These are phyloP conservation scores for Aspergillus sp. DNA, from an alignment of 2,329 filamentous ascomycete genomes.

Conservation along the genomic window DNA sequence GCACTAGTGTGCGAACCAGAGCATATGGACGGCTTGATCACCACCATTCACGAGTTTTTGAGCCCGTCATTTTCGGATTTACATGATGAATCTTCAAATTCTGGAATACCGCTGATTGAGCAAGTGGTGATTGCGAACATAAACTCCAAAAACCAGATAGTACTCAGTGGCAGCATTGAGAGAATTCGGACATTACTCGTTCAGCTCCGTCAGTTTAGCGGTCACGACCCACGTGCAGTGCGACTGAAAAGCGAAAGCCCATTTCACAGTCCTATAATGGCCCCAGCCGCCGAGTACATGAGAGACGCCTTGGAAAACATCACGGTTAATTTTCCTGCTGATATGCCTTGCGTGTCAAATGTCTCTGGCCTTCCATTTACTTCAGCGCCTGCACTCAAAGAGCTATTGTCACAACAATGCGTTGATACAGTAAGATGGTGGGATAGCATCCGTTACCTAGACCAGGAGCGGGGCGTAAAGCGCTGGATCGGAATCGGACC, in stretches of 20 bases:
- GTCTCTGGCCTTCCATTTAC: conserved; percentile 77
- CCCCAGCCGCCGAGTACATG: conserved; percentile 76
- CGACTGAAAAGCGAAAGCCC: conserved; percentile 82
- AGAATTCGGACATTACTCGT: conserved; percentile 78
- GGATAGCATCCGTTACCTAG: conserved; percentile 86
- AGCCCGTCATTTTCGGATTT: conserved; percentile 65
- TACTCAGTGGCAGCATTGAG: conserved; percentile 82
- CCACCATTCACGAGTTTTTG: conserved; percentile 76
- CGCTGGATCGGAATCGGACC: conserved; percentile 92
- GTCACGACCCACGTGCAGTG: conserved; percentile 87
- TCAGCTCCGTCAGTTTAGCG: conserved; percentile 83
- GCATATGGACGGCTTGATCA: conserved; percentile 68
- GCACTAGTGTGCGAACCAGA: conserved; percentile 84
- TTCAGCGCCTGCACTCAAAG: conserved; percentile 71
- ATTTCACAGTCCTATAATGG: conserved; percentile 91
- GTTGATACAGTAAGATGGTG: conserved; percentile 95
- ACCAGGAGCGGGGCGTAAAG: conserved; percentile 76
- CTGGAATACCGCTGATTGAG: conserved; percentile 72
- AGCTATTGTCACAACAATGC: conserved; percentile 75
- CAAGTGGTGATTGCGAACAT: conserved; percentile 91
- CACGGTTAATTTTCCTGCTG: conserved; percentile 71
- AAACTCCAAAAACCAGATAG: conserved; percentile 95
- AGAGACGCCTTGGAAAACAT: conserved; percentile 63
- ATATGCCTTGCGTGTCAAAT: conserved; percentile 80
- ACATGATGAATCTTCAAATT: conserved; percentile 63